Percentiles rank a stretch among this genome's conserved stretches.
phyloP scores from a whole-genome alignment of 208 protist species.

The Acanthamoeba culbertsoni region DNA sequence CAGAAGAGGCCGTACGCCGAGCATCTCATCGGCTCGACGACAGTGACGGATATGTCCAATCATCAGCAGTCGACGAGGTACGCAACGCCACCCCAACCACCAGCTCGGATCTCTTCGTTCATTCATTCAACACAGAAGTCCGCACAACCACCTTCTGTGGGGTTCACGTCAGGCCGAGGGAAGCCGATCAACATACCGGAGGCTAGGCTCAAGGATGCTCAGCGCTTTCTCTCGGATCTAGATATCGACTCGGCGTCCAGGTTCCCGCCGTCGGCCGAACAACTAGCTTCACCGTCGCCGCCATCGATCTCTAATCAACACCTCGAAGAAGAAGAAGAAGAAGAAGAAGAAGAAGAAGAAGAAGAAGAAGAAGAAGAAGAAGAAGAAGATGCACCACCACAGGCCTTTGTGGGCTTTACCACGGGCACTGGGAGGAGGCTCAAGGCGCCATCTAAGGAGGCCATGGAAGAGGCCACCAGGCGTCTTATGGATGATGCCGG shows the following conservation, averaged over 20 bases:
- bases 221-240: not conserved
- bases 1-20: too few relatives aligned
- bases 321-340: too few relatives aligned
- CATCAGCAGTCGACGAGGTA: too few relatives aligned
- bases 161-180: slow-evolving; percentile 30
- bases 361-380: not conserved
- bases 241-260: not conserved
- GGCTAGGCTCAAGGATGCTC: not conserved
- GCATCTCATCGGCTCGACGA: too few relatives aligned
- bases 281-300: too few relatives aligned
- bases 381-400: not conserved
- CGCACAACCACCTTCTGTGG: not conserved
- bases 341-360: too few relatives aligned
- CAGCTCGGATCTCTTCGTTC: not conserved
- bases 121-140: not conserved
- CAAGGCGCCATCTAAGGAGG: not conserved
- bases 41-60: too few relatives aligned
- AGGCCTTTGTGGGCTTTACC: not conserved
- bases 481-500: not conserved
- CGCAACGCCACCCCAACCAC: too few relatives aligned
- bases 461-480: not conserved
- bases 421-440: not conserved
- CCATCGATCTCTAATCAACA: too few relatives aligned
- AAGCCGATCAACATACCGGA: not conserved
- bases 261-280: not conserved